Percentiles rank a stretch among this genome's conserved stretches.
phyloP scores from a whole-genome alignment of 257 asterid species.

The Galeopsis tetrahit region DNA sequence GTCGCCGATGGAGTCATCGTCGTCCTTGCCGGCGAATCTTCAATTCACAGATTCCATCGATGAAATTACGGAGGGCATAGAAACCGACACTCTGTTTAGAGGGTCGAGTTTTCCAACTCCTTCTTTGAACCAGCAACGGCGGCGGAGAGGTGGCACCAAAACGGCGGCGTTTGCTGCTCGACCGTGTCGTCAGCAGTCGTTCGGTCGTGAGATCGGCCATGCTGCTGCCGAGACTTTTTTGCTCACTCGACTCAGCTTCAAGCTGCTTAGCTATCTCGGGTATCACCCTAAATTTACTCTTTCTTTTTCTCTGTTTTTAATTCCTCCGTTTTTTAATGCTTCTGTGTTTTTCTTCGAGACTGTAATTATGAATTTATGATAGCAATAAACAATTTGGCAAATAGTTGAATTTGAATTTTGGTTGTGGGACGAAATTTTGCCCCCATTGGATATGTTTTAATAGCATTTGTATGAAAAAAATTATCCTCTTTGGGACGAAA shows the following conservation, averaged over 20 bases:
- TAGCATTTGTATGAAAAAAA: too few species aligned
- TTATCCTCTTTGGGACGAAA: too few species aligned
- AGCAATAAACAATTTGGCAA: background rate
- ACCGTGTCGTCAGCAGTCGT: slow-evolving; percentile 60
- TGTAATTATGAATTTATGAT: background rate
- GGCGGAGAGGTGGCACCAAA: slow-evolving; percentile 51
- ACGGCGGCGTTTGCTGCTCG: slow-evolving; percentile 48
- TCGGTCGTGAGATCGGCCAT: slow-evolving; percentile 76
- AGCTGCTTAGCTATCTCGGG: slow-evolving; percentile 94
- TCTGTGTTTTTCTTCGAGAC: slow-evolving; percentile 1
- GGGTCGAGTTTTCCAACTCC: slow-evolving; percentile 47
- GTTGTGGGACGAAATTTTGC: background rate
- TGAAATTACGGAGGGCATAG: slow-evolving; percentile 38
- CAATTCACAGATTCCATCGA: slow-evolving; percentile 29
- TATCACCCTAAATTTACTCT: slow-evolving; percentile 28
- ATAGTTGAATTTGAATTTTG: slow-evolving; percentile 22
- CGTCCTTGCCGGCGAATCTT: slow-evolving; percentile 44
- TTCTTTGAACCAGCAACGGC: slow-evolving; percentile 36
- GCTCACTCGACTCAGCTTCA: slow-evolving; percentile 80
- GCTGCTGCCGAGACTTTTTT: slow-evolving; percentile 97
- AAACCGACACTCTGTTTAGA: slow-evolving; percentile 39
- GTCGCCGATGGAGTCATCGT: slow-evolving; percentile 43
- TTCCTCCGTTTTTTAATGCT: slow-evolving; percentile 1
- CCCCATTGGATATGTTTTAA: too few species aligned
- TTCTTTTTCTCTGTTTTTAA: background rate